Conservation (phyloP, 1,139 yeast genomes). For the Torulaspora globosa region DNA sequence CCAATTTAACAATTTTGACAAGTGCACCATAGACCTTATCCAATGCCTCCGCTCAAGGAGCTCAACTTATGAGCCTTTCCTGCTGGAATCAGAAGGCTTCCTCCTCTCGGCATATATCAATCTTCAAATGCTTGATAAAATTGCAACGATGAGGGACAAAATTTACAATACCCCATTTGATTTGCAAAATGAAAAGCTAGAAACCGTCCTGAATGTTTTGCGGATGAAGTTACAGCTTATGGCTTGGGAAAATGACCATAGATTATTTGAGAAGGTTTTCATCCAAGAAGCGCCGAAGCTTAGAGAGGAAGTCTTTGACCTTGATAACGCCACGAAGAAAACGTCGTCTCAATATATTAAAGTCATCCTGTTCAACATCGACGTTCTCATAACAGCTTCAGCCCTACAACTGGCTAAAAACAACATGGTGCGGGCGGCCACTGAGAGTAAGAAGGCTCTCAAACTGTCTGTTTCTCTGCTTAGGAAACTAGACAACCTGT, state of each 20-base stretch:
- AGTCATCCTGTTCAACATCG: constrained; percentile 30
- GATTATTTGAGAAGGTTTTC: constrained; percentile 20
- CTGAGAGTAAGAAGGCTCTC: constrained; percentile 35
- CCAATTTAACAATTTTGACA: constrained; percentile 40
- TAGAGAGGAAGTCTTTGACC: constrained; percentile 27
- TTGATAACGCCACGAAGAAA: constrained; percentile 23
- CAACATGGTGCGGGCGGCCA: constrained; percentile 31
- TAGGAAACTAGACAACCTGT: constrained; percentile 29
- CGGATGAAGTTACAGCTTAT: constrained; percentile 11
- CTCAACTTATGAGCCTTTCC: constrained; percentile 14
- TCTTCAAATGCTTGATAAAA: constrained; percentile 18
- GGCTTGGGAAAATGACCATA: constrained; percentile 18
- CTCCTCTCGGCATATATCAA: constrained; percentile 18
- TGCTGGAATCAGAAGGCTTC: constrained; percentile 11
- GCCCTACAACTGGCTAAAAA: constrained; percentile 21
- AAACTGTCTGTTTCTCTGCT: constrained; percentile 37
- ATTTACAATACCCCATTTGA: constrained; percentile 4
- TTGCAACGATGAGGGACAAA: constrained; percentile 3
- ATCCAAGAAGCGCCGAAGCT: constrained; percentile 14
- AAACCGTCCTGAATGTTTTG: constrained; percentile 13
- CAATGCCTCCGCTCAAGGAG: constrained; percentile 8
- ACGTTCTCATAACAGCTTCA: constrained; percentile 22
- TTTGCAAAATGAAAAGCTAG: constrained; percentile 12
- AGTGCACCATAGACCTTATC: constrained; percentile 31
- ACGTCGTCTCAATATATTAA: constrained; percentile 26